phyloP scores from a whole-genome alignment of 352 stramenopile genomes.

The Globisporangium cystogenes region DNA sequence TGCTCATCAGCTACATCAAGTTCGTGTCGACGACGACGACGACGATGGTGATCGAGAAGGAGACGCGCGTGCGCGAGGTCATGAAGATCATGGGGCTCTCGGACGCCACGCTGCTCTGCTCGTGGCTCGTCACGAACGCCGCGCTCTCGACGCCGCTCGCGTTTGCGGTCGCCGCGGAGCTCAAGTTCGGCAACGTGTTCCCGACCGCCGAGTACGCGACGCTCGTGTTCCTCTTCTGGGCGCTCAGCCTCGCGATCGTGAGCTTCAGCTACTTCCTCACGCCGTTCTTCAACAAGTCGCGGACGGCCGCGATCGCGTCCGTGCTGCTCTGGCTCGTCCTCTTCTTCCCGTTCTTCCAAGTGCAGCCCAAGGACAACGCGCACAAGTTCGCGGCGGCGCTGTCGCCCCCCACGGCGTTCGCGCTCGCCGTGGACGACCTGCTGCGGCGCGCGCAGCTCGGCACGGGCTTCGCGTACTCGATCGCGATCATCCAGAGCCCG shows the following conservation, averaged over 20 bases:
- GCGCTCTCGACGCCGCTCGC: slow-evolving; percentile 44
- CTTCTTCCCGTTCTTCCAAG: slow-evolving; percentile 68
- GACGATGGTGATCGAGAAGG: slow-evolving; percentile 78
- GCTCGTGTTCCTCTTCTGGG: slow-evolving; percentile 64
- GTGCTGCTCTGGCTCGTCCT: slow-evolving; percentile 69
- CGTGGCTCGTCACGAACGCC: slow-evolving; percentile 48
- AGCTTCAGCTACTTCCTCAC: slow-evolving; percentile 60
- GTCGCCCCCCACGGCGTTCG: slow-evolving; percentile 58
- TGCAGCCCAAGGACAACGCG: slow-evolving; percentile 38
- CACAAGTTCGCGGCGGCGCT: slow-evolving; percentile 49
- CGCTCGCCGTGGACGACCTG: slow-evolving; percentile 53
- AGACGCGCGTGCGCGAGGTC: slow-evolving; percentile 66
- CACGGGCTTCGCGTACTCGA: slow-evolving; percentile 53
- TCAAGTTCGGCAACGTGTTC: slow-evolving; percentile 71
- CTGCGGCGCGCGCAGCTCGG: slow-evolving; percentile 52
- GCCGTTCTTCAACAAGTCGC: slow-evolving; percentile 68
- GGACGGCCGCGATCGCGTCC: slow-evolving; percentile 51
- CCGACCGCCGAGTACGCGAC: slow-evolving; percentile 47
- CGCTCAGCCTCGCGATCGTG: slow-evolving; percentile 49
- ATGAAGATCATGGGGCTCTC: slow-evolving; percentile 85
- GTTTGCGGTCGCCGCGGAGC: slow-evolving; percentile 35
- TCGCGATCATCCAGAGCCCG: slow-evolving; percentile 27
- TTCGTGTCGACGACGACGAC: slow-evolving; percentile 58
- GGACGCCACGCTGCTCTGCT: slow-evolving; percentile 51
- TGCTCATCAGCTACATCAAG: slow-evolving; percentile 58